phyloP scores from a whole-genome alignment of 75 land plant species.

The Selaginella tamariscina region DNA sequence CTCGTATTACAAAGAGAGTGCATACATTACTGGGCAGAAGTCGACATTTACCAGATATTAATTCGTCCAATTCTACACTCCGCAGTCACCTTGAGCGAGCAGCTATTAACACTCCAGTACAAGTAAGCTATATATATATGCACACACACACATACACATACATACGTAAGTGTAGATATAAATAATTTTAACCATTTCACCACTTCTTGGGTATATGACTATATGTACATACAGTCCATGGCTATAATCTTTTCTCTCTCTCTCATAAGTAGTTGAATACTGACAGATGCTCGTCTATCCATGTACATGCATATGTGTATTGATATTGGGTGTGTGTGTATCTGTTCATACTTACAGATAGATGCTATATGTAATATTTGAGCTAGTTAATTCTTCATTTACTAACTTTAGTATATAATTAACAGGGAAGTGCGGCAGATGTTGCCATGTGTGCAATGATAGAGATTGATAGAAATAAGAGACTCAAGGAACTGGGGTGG shows the following conservation, averaged over 20 bases:
- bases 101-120: slow-evolving; percentile 95
- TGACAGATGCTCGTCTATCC: too few relatives aligned
- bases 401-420: too few relatives aligned
- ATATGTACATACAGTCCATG: neutral
- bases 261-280: too few relatives aligned
- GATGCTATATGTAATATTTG: too few relatives aligned
- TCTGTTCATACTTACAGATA: too few relatives aligned
- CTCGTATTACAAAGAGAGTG: slow-evolving; percentile 31
- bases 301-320: too few relatives aligned
- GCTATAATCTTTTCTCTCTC: neutral
- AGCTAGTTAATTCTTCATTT: too few relatives aligned
- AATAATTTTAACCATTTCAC: too few relatives aligned
- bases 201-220: too few relatives aligned
- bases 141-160: too few relatives aligned
- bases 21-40: slow-evolving; percentile 77
- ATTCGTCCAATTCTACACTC: slow-evolving; percentile 20
- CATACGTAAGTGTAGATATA: too few relatives aligned
- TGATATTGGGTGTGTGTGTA: too few relatives aligned
- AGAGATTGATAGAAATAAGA: slow-evolving; percentile 50
- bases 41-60: slow-evolving; percentile 55
- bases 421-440: slow-evolving; percentile 98
- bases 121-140: slow-evolving; percentile 30
- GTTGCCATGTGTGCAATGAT: slow-evolving; percentile 99
- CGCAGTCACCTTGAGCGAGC: slow-evolving; percentile 79
- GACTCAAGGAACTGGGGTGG: slow-evolving; percentile 79